Conservation (phyloP, 306 rosid genomes). For the Quercus parvula region DNA sequence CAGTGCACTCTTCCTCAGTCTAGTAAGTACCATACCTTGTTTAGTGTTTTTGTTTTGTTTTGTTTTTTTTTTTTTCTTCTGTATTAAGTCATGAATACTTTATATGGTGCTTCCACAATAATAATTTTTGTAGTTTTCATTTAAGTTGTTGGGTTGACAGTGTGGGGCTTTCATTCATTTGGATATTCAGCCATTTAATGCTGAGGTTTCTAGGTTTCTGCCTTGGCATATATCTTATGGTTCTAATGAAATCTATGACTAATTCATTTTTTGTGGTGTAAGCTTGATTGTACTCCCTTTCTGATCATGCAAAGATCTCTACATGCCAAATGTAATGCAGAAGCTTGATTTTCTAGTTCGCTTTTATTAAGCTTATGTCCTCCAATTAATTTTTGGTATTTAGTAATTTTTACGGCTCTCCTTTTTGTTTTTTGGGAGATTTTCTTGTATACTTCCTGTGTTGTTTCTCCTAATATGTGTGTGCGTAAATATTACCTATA, state of each 20-base stretch:
- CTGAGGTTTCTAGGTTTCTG: constrained; percentile 1
- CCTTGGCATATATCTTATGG: neutral
- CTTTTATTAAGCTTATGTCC: neutral
- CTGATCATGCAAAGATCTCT: neutral
- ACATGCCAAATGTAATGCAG: neutral
- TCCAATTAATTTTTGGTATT: neutral
- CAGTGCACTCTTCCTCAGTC: constrained; percentile 70
- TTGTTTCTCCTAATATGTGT: neutral
- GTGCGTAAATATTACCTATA: neutral
- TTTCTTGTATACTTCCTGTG: neutral
- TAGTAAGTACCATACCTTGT: constrained; percentile 49
- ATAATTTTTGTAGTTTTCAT: neutral
- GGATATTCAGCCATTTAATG: neutral
- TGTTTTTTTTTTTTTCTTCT: neutral
- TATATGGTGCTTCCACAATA: neutral
- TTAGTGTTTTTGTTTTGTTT: constrained; percentile 4
- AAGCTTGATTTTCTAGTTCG: neutral
- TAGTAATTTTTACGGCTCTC: neutral
- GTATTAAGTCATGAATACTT: neutral
- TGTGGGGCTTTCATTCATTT: neutral
- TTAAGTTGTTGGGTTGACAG: neutral
- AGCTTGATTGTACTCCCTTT: neutral
- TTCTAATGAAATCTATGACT: neutral
- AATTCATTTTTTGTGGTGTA: too few species aligned
- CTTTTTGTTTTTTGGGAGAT: neutral